Evolutionary conservation across 345 rosid genomes (phyloP), one percentile per base, ranked within the genome.

Genomic region (Sisymbrium irio): DNA sequence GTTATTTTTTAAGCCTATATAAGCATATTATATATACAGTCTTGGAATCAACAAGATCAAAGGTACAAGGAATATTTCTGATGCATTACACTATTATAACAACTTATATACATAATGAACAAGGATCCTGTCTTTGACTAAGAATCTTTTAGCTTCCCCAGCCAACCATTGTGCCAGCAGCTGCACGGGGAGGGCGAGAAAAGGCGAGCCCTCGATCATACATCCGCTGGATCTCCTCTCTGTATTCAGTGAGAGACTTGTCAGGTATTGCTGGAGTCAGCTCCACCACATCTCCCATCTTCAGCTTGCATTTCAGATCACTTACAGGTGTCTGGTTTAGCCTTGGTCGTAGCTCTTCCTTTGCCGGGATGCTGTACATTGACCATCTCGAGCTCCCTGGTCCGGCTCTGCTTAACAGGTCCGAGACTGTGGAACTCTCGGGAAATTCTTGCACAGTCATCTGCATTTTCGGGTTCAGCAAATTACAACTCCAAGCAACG

Each of bases 251-350:
- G 80, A 95, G 76, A 14, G 92, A 95, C 80, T 95, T 80, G 80
- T 85, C 84, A 0, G 97, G 90, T 62, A 95, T 83, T 12, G 92
- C 86, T 15, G 97, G 99, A 62, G 97, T 87, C 20, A 95, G 80
- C 78, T 95, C 97, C 72, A 92, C 96, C 51, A 95, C 91, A 75
- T 95, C 99, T 22, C 97, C 97, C 97, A 92, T 95, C 85, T 87
- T 82, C 81, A 95, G 80, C 83, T 82, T 85, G 81, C 94, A 85
- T 9, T 83, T 74, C 15, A 87, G 82, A 79, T 95, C 91, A 44
- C 76, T 61, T 44, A 92, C 85, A 3, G 94, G 92, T 74, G 80
- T 69, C 12, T 82, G 83, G 87, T 95, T 95, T 75, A 95, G 81
- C 81, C 87, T 86, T 18, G 91, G 97, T 80, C 99, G 83, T 78